Conservation (phyloP, 352 stramenopile species). For the Pythium dissimile region DNA sequence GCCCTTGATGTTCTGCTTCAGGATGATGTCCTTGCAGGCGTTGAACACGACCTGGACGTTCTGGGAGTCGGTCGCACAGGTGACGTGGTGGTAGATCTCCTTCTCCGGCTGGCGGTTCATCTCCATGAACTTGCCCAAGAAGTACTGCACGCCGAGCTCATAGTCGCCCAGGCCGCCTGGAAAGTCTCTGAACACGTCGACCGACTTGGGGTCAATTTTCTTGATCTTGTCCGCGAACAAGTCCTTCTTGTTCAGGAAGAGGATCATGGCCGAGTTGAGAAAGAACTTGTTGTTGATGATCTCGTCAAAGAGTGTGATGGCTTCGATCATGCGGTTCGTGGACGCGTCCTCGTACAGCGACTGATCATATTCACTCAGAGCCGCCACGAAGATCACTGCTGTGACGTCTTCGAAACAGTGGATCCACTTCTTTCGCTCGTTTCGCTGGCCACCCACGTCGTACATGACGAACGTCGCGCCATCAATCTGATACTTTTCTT, state of each 20-base stretch:
- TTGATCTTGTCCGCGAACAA: conserved; percentile 97
- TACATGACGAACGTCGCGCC: conserved; percentile 97
- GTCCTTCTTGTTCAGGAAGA: conserved; percentile 98
- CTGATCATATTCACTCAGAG: conserved; percentile 95
- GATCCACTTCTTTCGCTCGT: conserved; percentile 97
- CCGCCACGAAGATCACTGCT: conserved; percentile 95
- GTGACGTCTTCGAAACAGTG: conserved; percentile 97
- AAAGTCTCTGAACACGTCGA: conserved; percentile 92
- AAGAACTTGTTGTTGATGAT: conserved; percentile 96
- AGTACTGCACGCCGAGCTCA: conserved; percentile 88
- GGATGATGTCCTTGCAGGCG: conserved; percentile 95
- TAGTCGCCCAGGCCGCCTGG: conserved; percentile 77
- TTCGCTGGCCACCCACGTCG: conserved; percentile 95
- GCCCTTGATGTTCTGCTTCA: conserved; percentile 92
- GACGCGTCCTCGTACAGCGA: conserved; percentile 92
- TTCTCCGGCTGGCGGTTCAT: conserved; percentile 91
- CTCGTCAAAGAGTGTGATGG: conserved; percentile 93
- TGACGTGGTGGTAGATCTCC: conserved; percentile 95
- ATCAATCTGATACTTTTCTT: conserved; percentile 94
- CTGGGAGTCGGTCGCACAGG: conserved; percentile 96
- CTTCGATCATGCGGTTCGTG: conserved; percentile 95
- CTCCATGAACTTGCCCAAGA: conserved; percentile 93
- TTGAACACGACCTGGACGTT: conserved; percentile 97
- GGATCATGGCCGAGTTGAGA: conserved; percentile 91
- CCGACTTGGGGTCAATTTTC: conserved; percentile 89